These are phyloP conservation scores for Vaccinium corymbosum DNA, from an alignment of 148 eudicot species.

Conservation along the genomic window DNA sequence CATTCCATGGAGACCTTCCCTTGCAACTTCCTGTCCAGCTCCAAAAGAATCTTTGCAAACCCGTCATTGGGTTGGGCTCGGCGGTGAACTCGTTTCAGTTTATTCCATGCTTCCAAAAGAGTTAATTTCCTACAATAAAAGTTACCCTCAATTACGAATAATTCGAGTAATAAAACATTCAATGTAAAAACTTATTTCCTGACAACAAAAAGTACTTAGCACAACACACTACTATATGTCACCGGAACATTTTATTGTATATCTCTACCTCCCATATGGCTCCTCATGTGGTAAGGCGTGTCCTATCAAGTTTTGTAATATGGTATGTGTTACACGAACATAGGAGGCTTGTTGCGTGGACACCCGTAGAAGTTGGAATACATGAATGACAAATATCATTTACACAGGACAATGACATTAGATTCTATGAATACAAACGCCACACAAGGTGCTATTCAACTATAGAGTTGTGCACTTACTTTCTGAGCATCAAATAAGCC, in stretches of 20 bases:
- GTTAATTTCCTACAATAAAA: slow-evolving; percentile 61
- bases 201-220: background rate
- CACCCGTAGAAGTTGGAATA: background rate
- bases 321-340: no score
- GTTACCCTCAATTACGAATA: background rate
- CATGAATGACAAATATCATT: background rate
- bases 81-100: slow-evolving; percentile 70
- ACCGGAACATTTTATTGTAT: background rate
- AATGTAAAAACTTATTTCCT: background rate
- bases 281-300: no score
- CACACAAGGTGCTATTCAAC: background rate
- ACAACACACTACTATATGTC: background rate
- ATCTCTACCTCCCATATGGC: background rate
- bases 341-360: background rate
- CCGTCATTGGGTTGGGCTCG: slow-evolving; percentile 99
- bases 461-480: slow-evolving; percentile 50
- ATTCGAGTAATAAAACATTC: background rate
- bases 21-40: slow-evolving; percentile 60
- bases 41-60: slow-evolving; percentile 80
- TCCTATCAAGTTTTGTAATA: no score
- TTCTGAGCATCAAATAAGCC: slow-evolving; percentile 82
- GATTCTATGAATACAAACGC: background rate
- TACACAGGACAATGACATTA: background rate
- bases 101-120: slow-evolving; percentile 80
- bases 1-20: slow-evolving; percentile 98